Conservation (phyloP, 306 rosid species). For the Cicer bijugum region DNA sequence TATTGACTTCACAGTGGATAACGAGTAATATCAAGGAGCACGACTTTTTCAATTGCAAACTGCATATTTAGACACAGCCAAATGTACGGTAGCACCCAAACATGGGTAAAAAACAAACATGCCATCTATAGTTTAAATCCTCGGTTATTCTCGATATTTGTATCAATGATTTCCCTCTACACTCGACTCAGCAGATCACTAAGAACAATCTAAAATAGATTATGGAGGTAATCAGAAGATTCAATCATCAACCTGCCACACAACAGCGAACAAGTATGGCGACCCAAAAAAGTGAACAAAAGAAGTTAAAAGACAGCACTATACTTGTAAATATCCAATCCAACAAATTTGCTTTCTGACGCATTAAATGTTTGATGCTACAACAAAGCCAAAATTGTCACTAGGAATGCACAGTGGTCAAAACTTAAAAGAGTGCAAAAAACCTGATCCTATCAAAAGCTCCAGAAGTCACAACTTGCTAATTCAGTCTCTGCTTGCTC, state of each 20-base stretch:
- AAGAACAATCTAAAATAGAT: constrained; percentile 5
- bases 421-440: constrained; percentile 51
- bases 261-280: constrained; percentile 20
- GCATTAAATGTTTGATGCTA: constrained; percentile 40
- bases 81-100: too few species aligned
- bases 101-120: too few species aligned
- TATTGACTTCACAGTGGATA: too few species aligned
- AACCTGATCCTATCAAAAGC: constrained; percentile 45
- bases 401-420: constrained; percentile 51
- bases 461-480: constrained; percentile 41
- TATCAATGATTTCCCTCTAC: constrained; percentile 11
- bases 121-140: neutral
- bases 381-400: constrained; percentile 49
- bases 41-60: too few species aligned
- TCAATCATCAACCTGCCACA: constrained; percentile 21
- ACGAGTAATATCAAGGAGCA: too few species aligned
- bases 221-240: neutral
- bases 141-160: neutral
- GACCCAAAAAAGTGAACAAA: constrained; percentile 36
- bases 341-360: constrained; percentile 46
- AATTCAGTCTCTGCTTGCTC: constrained; percentile 84
- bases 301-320: constrained; percentile 21
- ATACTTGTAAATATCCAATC: constrained; percentile 30
- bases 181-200: neutral
- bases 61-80: too few species aligned